Percentiles rank a stretch among this genome's conserved stretches.
Evolutionary conservation across 768 basidiomycete species (phyloP).

Genomic region (Suillus cothurnatus): DNA sequence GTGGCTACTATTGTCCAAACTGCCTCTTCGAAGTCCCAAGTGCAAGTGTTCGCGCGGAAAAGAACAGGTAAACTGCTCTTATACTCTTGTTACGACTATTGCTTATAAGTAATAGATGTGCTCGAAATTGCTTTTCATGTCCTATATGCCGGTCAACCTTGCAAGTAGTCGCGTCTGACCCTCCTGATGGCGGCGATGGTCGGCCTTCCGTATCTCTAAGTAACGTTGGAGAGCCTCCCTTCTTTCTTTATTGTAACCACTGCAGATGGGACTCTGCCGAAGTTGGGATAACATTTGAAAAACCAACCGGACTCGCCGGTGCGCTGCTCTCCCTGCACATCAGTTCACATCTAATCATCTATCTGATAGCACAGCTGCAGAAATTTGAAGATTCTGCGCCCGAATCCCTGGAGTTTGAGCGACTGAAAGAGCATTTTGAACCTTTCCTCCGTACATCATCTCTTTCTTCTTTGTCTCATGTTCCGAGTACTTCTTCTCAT

Average conservation of each 20-base stretch:
- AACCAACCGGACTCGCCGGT: conserved; percentile 95
- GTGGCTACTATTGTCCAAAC: conserved; percentile 97
- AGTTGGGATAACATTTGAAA: conserved; percentile 92
- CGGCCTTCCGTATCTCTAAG: conserved; percentile 54
- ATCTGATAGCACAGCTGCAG: conserved; percentile 79
- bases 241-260: conserved; percentile 87
- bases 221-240: conserved; percentile 81
- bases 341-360: conserved; percentile 7
- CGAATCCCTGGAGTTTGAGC: conserved; percentile 88
- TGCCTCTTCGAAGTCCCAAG: conserved; percentile 98
- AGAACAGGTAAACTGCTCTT: conserved; percentile 70
- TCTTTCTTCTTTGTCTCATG: conserved; percentile 64
- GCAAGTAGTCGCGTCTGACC: conserved; percentile 89
- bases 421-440: conserved; percentile 96
- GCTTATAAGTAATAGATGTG: conserved; percentile 64
- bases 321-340: conserved; percentile 22
- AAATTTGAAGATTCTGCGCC: conserved; percentile 85
- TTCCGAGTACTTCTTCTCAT: conserved; percentile 58
- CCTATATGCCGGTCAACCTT: conserved; percentile 91
- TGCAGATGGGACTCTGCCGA: conserved; percentile 96
- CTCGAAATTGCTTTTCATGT: conserved; percentile 96
- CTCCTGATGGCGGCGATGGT: conserved; percentile 58
- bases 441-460: conserved; percentile 87
- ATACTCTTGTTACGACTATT: not conserved
- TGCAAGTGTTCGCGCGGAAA: conserved; percentile 97